These are phyloP conservation scores for Zalaria sp. DNA, from an alignment of 2,329 filamentous ascomycete genomes.

Conservation along the genomic window DNA sequence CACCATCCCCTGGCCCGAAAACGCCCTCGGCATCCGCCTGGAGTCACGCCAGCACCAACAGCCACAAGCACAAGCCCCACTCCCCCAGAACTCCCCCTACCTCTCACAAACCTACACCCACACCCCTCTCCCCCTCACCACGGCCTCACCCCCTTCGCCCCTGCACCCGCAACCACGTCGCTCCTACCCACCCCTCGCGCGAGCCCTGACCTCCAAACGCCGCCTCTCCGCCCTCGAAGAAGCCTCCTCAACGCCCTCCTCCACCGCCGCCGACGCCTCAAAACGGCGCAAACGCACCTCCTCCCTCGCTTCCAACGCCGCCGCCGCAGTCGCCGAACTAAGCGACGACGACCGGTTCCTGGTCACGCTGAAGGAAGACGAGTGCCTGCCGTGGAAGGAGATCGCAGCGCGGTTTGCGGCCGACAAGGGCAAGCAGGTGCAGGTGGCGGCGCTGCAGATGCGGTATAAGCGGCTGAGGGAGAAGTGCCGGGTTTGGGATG, in stretches of 20 bases:
- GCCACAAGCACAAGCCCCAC: conserved; percentile 15
- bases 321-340: conserved; percentile 23
- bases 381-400: conserved; percentile 40
- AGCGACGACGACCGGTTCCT: conserved; percentile 37
- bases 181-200: conserved; percentile 29
- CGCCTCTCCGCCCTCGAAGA: too few species aligned
- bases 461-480: conserved; percentile 37
- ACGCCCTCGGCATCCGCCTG: conserved; percentile 27
- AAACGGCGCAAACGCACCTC: conserved; percentile 22
- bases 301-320: conserved; percentile 19
- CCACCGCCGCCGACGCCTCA: conserved; percentile 10
- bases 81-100: conserved; percentile 12
- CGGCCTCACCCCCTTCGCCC: too few species aligned
- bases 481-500: conserved; percentile 36
- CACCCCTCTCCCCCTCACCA: neutral
- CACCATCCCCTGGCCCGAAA: conserved; percentile 22
- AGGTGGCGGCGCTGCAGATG: conserved; percentile 39
- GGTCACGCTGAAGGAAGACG: conserved; percentile 36
- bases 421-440: conserved; percentile 31
- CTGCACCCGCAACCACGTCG: conserved; percentile 24
- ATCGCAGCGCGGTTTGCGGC: conserved; percentile 35
- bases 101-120: neutral
- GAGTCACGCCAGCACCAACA: conserved; percentile 11
- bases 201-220: conserved; percentile 19
- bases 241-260: too few species aligned